phyloP scores from a whole-genome alignment of 768 basidiomycete genomes.

The Naganishia antarctica region DNA sequence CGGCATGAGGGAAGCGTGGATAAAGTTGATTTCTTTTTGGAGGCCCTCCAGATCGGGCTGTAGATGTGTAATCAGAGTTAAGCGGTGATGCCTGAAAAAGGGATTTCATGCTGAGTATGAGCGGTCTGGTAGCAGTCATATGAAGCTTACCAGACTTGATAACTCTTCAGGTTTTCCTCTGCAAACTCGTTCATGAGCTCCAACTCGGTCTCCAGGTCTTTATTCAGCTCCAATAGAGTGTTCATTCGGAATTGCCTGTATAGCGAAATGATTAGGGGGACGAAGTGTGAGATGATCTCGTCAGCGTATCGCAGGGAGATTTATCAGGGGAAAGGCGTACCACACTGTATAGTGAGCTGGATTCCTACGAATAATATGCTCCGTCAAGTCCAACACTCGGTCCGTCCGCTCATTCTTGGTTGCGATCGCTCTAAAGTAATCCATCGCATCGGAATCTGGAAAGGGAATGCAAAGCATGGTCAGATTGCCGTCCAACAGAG shows the following conservation, averaged over 20 bases:
- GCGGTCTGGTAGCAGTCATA: too few species aligned
- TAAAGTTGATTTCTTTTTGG: constrained; percentile 69
- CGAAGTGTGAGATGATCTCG: neutral
- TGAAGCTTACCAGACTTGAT: constrained; percentile 99
- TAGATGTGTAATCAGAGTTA: constrained; percentile 50
- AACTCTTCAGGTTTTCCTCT: constrained; percentile 78
- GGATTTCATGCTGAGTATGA: too few species aligned
- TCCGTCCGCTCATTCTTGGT: constrained; percentile 61
- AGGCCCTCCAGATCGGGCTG: constrained; percentile 41
- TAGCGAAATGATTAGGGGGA: neutral
- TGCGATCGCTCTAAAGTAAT: neutral
- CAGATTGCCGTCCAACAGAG: too few species aligned
- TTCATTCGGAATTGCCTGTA: constrained; percentile 90
- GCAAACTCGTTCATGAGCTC: constrained; percentile 82
- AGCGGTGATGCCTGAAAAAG: constrained; percentile 52
- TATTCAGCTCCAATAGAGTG: constrained; percentile 65
- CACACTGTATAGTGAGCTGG: constrained; percentile 97
- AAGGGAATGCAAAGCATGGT: neutral
- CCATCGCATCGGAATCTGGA: constrained; percentile 25
- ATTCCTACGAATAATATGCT: constrained; percentile 80
- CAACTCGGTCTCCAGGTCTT: constrained; percentile 71
- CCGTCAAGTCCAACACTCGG: constrained; percentile 80
- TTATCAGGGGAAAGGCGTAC: constrained; percentile 53
- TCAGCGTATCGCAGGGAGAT: too few species aligned
- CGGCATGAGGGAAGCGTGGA: constrained; percentile 62